Evolutionary conservation across 371 early-diverging fungal species (phyloP).

Genomic region (Mortierella polycephala): DNA sequence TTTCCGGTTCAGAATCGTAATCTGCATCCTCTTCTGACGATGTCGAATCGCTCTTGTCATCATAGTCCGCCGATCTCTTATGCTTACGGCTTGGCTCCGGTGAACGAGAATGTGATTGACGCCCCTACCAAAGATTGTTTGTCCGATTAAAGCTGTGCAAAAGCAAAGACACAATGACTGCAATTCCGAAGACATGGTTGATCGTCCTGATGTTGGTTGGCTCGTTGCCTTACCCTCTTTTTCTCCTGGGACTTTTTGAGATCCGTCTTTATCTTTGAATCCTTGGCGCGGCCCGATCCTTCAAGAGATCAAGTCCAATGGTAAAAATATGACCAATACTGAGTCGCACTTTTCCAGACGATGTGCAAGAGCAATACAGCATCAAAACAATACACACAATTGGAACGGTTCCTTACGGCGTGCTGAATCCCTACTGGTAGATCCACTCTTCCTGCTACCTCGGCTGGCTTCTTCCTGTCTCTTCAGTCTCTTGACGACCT

Average conservation of each 20-base stretch:
- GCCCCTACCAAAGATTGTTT: conserved; percentile 15
- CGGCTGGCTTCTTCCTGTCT: conserved; percentile 61
- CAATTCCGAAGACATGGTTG: too few relatives aligned
- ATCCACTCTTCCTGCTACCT: conserved; percentile 53
- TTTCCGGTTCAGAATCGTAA: conserved; percentile 51
- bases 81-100: conserved; percentile 49
- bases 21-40: conserved; percentile 36
- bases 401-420: conserved; percentile 57
- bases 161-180: background rate
- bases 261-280: conserved; percentile 54
- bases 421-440: conserved; percentile 56
- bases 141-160: background rate
- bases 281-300: conserved; percentile 72
- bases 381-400: too few relatives aligned
- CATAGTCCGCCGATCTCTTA: conserved; percentile 46
- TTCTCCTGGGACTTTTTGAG: conserved; percentile 47
- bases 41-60: conserved; percentile 43
- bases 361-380: too few relatives aligned
- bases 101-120: conserved; percentile 48
- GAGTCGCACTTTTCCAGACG: background rate
- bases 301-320: background rate
- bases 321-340: background rate
- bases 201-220: background rate
- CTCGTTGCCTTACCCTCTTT: conserved; percentile 38
- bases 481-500: conserved; percentile 67